Base-by-base conservation (phyloP, 305 asterid species). In the Solanum hybrid region DNA sequence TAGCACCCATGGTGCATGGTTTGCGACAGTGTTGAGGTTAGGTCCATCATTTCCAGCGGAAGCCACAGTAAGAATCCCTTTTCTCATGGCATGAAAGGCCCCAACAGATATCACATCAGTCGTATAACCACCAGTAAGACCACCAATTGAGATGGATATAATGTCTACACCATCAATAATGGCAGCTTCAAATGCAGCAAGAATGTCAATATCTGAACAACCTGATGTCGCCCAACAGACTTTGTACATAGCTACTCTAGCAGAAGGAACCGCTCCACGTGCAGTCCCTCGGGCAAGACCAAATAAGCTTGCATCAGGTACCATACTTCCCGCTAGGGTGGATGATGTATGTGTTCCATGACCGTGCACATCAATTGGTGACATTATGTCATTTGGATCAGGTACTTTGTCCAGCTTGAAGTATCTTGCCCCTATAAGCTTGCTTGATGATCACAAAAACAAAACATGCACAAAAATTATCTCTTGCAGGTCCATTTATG, bases 311-410 rank as follows among this genome's bases (percentile, higher is more conserved):
- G 99, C 98, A 40, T 93, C 90, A 0, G 95, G 94, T 46, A 96
- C 95, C 13, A 91, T 86, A 61, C 92, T 93, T 76, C 99, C 99
- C 2, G 97, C 98, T 90, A 93, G 91, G 87, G 98, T 97, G 3
- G 99, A 97, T 24, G 99, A 94, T n/a, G 98, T 97, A 83, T 97
- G 99, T 24, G 99, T 97, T n/a, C 99, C 99, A 28, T 97, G 99
- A 26, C 99, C 99, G 14, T 96, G 94, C 39, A 93, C 94, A 18
- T 97, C 99, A 73, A 95, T 85, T 5, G 99, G 98, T 13, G 98
- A 97, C 83, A 95, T 71, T 74, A 95, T 93, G 93, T 97, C 99
- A 14, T 61, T 35, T 4, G 96, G 93, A 80, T 94, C 96, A 12
- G 90, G 92, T 28, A 7, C 18, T 79, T 92, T 91, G 89, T 96